Base-by-base conservation (phyloP, 2,329 filamentous ascomycete genomes). In the Acrocalymma vagum region DNA sequence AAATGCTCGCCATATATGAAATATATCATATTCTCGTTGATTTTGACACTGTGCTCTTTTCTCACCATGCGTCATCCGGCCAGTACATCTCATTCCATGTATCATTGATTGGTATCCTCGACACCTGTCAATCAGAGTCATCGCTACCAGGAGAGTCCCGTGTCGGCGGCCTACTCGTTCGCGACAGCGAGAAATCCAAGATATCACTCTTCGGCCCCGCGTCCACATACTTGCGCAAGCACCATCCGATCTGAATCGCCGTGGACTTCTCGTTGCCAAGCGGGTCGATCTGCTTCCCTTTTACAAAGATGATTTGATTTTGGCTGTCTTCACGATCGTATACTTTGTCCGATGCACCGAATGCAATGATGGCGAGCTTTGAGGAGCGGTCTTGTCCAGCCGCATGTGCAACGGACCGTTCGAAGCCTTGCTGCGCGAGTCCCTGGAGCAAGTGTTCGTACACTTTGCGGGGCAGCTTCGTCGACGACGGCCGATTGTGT, bases 251-350 rank as follows among this genome's bases (percentile, higher is more conserved):
- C 21, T 74, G 71, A 10, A 75, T 66, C 0, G 75, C 74, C 23
- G 71, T 66, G 2, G 67, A 60, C 29, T 60, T 63, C 33, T 66
- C 65, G 25, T 62, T 64, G 18, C 73, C 74, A 6, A 77, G 60
- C 1, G 73, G 71, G 30, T 74, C 70, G 1, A 66, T 46, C 28
- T 71, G 69, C 6, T 65, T 69, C 6, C 73, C 74, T 38, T 73
- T 73, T 18, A 76, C 67, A 49, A 72, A 78, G 33, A 77, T 70
- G 43, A 76, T 66, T 44, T 76, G 73, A 43, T 75, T 75, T 42
- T 67, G 64, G 35, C 64, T 70, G 42, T 77, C 74, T 53, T 75
- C 71, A 13, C 73, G 72, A 38, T 75, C 73, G 52, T 75, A 75
- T 10, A 75, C 70, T 32, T 72, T 73, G 45, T 77, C 73, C 2